A percentile compares a stretch with the other conserved stretches of the same genome.
Evolutionary conservation across 257 asterid species (phyloP).

Genomic region (Phtheirospermum japonicum): DNA sequence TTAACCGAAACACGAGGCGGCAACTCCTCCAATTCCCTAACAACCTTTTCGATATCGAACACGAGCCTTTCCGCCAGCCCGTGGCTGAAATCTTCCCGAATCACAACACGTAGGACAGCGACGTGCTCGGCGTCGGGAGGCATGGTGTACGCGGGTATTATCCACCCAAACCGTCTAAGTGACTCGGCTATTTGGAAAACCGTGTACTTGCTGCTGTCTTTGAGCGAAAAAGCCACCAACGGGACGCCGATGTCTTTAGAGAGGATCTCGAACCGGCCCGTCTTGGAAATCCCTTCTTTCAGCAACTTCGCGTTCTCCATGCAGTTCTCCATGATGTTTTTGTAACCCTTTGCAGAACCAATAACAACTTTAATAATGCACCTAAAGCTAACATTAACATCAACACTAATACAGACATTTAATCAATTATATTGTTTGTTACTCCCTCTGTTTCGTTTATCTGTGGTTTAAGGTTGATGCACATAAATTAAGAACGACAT

Average conservation of each 20-base stretch:
- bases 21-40: constrained; percentile 49
- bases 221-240: constrained; percentile 63
- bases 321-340: constrained; percentile 64
- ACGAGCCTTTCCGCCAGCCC: constrained; percentile 62
- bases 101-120: constrained; percentile 56
- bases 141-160: constrained; percentile 80
- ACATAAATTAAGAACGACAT: too few species aligned
- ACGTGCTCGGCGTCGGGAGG: constrained; percentile 68
- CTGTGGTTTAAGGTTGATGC: too few species aligned
- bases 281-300: constrained; percentile 48
- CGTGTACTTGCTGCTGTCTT: constrained; percentile 52
- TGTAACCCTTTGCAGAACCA: constrained; percentile 48
- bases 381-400: too few species aligned
- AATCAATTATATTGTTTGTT: too few species aligned
- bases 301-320: constrained; percentile 46
- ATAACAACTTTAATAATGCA: not conserved
- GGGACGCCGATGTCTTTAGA: constrained; percentile 76
- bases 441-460: too few species aligned
- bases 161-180: constrained; percentile 77
- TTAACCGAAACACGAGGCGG: constrained; percentile 36
- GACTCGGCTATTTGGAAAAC: constrained; percentile 68
- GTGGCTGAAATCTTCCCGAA: constrained; percentile 68
- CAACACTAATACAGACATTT: too few species aligned
- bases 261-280: constrained; percentile 49
- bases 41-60: constrained; percentile 44